Base-by-base conservation (phyloP, 2,329 filamentous ascomycete species). In the Apiospora arundinis region DNA sequence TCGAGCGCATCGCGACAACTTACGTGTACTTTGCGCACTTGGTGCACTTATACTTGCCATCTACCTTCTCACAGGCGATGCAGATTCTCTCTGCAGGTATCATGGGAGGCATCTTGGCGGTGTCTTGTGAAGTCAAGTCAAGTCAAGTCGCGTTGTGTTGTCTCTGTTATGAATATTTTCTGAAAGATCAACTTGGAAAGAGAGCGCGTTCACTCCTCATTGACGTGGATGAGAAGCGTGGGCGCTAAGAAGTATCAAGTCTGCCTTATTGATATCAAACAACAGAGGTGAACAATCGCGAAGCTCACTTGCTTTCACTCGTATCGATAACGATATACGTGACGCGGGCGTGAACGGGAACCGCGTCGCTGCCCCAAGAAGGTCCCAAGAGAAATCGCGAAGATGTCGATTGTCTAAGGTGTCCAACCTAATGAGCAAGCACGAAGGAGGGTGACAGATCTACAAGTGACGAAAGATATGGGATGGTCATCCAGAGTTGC, bases 11-110 rank as follows among this genome's bases (percentile, higher is more conserved):
- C 16, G 6, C 18, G 28, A n/a, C 12, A 16, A 81, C 89, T 77
- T 82, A 92, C 90, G 90, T 91, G 73, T 86, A 86, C 28, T 88
- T 75, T 67, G 84, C 80, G 77, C 90, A 92, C 40, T 84, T 84
- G n/a, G 88, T 83, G 73, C 90, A 92, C 76, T 90, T 92, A 80
- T 92, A 92, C 78, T 90, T 91, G 42, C 83, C 84, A 25, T 85
- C 81, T 5, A 83, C 83, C 45, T 79, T 76, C 40, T 85, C 78
- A 78, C 90, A 92, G 44, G 90, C 82, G 6, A 85, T 84, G 75
- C 90, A 92, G 65, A 89, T 80, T 72, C 81, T 52, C 16, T 71
- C 72, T 28, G 63, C 2, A 78, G 73, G 46, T 74, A 73, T 60
- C 74, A 72, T 72, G 21, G 71, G 69, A 42, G 74, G 72, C 78